Conservation (phyloP, 352 stramenopile species). For the Phytophthora capsici region DNA sequence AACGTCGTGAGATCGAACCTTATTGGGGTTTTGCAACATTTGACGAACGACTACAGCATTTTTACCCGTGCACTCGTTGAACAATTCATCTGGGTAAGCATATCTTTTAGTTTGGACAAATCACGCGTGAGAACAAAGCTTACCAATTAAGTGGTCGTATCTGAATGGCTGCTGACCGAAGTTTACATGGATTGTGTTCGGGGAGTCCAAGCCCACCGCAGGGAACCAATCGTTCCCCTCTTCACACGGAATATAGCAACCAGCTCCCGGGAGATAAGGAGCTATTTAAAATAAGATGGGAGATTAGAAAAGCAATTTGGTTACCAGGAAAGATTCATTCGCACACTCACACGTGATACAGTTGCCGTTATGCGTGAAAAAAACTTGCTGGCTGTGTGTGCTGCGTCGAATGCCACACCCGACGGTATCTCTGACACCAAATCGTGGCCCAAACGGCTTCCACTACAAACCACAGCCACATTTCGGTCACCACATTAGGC, state of each 20-base stretch:
- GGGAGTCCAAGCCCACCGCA: conserved; percentile 77
- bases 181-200: conserved; percentile 78
- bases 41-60: conserved; percentile 19
- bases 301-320: conserved; percentile 3
- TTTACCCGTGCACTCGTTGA: conserved; percentile 42
- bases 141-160: conserved; percentile 45
- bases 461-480: conserved; percentile 39
- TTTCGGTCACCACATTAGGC: too few relatives aligned
- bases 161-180: conserved; percentile 76
- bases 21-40: conserved; percentile 25
- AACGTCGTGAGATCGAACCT: conserved; percentile 5
- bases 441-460: conserved; percentile 51
- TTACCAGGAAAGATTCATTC: neutral
- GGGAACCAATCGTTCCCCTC: conserved; percentile 63
- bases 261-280: conserved; percentile 20
- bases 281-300: neutral
- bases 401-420: conserved; percentile 67
- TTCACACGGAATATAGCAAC: conserved; percentile 31
- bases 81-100: conserved; percentile 48
- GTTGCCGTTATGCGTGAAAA: conserved; percentile 76
- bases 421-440: conserved; percentile 69
- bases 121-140: neutral
- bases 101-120: neutral
- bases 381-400: conserved; percentile 41
- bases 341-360: conserved; percentile 46